A percentile compares a stretch with the other conserved stretches of the same genome.
Conservation (phyloP, 495 filamentous ascomycete genomes). For the Neurospora sp. region DNA sequence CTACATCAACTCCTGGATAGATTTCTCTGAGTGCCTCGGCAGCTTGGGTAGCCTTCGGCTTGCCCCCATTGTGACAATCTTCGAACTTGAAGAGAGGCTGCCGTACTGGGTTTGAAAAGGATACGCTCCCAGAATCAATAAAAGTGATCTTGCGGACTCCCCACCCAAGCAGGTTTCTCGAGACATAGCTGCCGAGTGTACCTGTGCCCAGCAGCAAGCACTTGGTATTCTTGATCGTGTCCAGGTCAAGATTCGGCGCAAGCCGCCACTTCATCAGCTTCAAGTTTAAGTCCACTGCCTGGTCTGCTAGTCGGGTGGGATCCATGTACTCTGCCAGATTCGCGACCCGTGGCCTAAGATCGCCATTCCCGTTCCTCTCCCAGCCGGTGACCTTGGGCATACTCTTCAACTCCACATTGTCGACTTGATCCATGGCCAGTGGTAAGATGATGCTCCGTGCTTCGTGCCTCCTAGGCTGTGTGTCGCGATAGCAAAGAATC, state of each 20-base stretch:
- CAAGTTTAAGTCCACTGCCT: conserved; percentile 93
- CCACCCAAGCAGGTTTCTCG: conserved; percentile 87
- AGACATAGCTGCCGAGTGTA: conserved; percentile 88
- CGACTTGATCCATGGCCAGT: conserved; percentile 45
- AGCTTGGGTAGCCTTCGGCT: conserved; percentile 71
- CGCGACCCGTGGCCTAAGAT: conserved; percentile 62
- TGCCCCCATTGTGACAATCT: conserved; percentile 80
- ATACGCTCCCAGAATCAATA: conserved; percentile 86
- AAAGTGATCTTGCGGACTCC: conserved; percentile 95
- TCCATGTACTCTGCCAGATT: conserved; percentile 89
- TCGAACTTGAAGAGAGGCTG: conserved; percentile 86
- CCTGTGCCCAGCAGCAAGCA: conserved; percentile 93
- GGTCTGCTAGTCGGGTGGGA: conserved; percentile 73
- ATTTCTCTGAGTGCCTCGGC: conserved; percentile 75
- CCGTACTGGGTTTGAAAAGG: conserved; percentile 94
- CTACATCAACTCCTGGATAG: conserved; percentile 78
- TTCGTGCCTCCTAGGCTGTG: conserved; percentile 61
- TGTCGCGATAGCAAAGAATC: conserved; percentile 84
- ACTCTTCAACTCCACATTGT: conserved; percentile 26
- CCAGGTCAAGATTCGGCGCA: conserved; percentile 76
- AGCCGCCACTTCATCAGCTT: conserved; percentile 99
- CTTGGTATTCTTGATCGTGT: conserved; percentile 79
- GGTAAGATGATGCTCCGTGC: conserved; percentile 69
- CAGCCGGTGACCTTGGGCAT: conserved; percentile 90
- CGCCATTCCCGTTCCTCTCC: conserved; percentile 73